Conservation (phyloP, 1,284 basidiomycete genomes). For the Coniferiporia weirii region DNA sequence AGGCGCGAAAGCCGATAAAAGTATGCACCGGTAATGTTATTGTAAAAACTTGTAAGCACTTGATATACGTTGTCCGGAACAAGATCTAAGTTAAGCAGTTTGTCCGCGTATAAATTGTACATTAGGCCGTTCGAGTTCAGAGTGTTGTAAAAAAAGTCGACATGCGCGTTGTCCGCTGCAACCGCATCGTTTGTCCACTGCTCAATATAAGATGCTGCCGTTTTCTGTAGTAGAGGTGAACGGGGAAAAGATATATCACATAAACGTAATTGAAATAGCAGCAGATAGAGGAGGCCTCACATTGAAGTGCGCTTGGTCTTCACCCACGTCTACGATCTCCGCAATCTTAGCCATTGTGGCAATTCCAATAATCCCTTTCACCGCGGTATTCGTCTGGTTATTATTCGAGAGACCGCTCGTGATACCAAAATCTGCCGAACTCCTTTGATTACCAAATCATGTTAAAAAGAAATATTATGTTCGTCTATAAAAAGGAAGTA, state of each 20-base stretch:
- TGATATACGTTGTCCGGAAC: constrained; percentile 23
- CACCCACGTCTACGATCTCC: background rate
- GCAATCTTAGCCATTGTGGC: constrained; percentile 13
- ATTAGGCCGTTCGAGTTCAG: constrained; percentile 31
- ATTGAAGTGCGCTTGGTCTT: background rate
- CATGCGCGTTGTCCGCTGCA: constrained; percentile 18
- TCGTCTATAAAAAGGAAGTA: background rate
- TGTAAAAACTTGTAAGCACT: constrained; percentile 7
- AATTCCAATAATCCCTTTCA: constrained; percentile 18
- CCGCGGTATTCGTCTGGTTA: constrained; percentile 14
- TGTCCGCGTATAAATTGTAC: constrained; percentile 46
- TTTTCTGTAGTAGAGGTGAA: background rate
- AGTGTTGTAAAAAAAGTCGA: constrained; percentile 28
- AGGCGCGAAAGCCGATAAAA: background rate
- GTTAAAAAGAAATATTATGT: too few species aligned
- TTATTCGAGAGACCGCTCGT: constrained; percentile 1
- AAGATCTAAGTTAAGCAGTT: constrained; percentile 28
- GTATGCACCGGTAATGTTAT: constrained; percentile 3
- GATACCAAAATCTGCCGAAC: background rate
- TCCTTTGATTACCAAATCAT: background rate
- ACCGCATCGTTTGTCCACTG: constrained; percentile 17
- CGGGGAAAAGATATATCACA: background rate
- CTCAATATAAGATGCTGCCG: constrained; percentile 4
- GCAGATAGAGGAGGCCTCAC: background rate
- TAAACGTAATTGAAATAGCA: too few species aligned